phyloP scores from a whole-genome alignment of 768 basidiomycete species.

The Kwoniella shandongensis region DNA sequence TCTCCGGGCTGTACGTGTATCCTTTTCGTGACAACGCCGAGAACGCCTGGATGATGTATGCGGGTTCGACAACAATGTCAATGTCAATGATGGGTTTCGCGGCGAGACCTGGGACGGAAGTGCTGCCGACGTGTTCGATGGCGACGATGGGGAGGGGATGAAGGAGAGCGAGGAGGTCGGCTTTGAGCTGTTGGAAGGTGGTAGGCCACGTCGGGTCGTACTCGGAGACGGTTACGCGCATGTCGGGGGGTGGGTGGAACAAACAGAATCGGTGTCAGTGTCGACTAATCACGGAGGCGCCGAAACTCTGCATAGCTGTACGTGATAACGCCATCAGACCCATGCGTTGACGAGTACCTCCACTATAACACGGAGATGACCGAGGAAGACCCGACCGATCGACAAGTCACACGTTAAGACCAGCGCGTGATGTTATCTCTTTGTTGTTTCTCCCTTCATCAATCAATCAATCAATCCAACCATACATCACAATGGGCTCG shows the following conservation, averaged over 20 bases:
- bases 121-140: conserved; percentile 22
- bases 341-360: too few relatives aligned
- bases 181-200: conserved; percentile 11
- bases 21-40: background rate
- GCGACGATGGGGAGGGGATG: background rate
- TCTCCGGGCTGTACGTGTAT: conserved; percentile 19
- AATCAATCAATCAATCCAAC: too few relatives aligned
- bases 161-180: background rate
- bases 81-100: conserved; percentile 27
- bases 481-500: conserved; percentile 8
- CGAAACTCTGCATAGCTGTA: too few relatives aligned
- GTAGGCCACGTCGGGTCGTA: conserved; percentile 19
- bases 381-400: too few relatives aligned
- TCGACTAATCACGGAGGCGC: too few relatives aligned
- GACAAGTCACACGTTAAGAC: too few relatives aligned
- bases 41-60: background rate
- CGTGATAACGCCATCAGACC: too few relatives aligned
- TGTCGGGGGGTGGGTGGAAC: background rate
- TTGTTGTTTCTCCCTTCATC: too few relatives aligned
- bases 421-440: too few relatives aligned
- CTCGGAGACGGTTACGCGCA: background rate
- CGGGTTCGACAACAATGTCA: conserved; percentile 17
- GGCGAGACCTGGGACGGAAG: conserved; percentile 15
- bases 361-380: too few relatives aligned
- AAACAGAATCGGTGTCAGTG: too few relatives aligned